A percentile compares a stretch with the other conserved stretches of the same genome.
Conservation (phyloP, 164 flowering plant genomes). For the Pachysandra terminalis region DNA sequence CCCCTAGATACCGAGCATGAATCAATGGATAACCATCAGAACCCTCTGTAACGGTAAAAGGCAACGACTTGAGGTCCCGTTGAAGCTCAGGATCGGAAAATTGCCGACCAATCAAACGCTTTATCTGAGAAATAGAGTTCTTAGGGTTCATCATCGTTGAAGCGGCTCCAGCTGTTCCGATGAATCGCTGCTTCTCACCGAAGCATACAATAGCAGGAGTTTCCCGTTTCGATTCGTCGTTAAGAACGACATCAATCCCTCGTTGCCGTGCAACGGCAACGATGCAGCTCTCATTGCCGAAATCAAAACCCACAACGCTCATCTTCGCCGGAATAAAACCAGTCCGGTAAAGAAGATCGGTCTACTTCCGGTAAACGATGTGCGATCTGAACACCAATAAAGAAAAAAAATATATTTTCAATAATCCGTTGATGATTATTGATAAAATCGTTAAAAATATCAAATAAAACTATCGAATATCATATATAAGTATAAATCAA, state of each 20-base stretch:
- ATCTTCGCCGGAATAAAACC: constrained; percentile 32
- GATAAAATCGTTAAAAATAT: no score
- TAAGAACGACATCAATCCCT: constrained; percentile 95
- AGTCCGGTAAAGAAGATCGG: neutral
- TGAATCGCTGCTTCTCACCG: constrained; percentile 90
- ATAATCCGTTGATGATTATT: no score
- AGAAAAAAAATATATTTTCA: no score
- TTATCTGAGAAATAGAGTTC: constrained; percentile 78
- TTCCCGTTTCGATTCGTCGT: constrained; percentile 94
- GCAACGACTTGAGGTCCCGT: constrained; percentile 62
- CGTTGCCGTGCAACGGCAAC: constrained; percentile 94
- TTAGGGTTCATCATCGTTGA: constrained; percentile 82
- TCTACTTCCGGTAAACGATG: no score
- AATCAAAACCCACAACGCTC: constrained; percentile 97
- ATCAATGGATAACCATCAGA: constrained; percentile 91
- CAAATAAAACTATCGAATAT: neutral
- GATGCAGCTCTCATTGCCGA: constrained; percentile 90
- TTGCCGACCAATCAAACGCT: constrained; percentile 67
- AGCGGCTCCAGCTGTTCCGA: constrained; percentile 96
- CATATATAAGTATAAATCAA: neutral
- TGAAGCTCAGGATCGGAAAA: constrained; percentile 89
- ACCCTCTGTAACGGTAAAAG: constrained; percentile 77
- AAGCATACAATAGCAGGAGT: constrained; percentile 91
- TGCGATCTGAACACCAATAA: no score
- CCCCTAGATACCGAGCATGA: constrained; percentile 75